Percentiles rank a stretch among this genome's conserved stretches.
Conservation (phyloP, 768 basidiomycete genomes). For the Suillus weaverae region DNA sequence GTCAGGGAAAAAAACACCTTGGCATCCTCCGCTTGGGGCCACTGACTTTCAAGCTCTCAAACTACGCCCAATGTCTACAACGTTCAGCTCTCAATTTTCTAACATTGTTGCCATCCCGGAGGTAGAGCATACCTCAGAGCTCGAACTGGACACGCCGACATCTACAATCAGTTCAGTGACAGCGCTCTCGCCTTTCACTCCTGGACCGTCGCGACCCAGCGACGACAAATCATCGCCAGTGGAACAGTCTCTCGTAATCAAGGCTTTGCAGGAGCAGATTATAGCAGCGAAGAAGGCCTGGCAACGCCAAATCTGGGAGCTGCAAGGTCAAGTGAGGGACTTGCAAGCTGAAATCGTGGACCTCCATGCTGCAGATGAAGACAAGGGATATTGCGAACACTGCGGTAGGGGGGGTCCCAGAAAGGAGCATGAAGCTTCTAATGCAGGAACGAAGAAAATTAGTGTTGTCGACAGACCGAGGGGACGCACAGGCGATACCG, state of each 20-base stretch:
- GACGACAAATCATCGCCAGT: slow-evolving; percentile 35
- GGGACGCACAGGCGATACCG: slow-evolving; percentile 62
- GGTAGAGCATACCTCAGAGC: slow-evolving; percentile 33
- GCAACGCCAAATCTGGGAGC: slow-evolving; percentile 74
- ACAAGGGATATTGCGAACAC: slow-evolving; percentile 50
- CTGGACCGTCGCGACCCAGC: slow-evolving; percentile 34
- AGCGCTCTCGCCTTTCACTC: slow-evolving; percentile 49
- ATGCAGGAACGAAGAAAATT: slow-evolving; percentile 24
- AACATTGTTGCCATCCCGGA: slow-evolving; percentile 35
- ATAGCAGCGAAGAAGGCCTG: slow-evolving; percentile 57
- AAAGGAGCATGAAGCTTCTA: slow-evolving; percentile 13
- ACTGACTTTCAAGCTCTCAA: slow-evolving; percentile 65
- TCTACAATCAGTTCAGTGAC: slow-evolving; percentile 43
- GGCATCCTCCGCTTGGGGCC: slow-evolving; percentile 66
- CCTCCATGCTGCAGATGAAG: slow-evolving; percentile 41
- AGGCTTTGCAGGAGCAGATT: slow-evolving; percentile 62
- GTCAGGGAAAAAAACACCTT: slow-evolving; percentile 35
- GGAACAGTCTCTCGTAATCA: slow-evolving; percentile 48
- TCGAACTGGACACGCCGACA: slow-evolving; percentile 52
- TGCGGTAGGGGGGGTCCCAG: slow-evolving; percentile 55
- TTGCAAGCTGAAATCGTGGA: slow-evolving; percentile 69
- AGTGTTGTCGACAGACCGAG: slow-evolving; percentile 64
- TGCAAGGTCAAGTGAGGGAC: slow-evolving; percentile 72
- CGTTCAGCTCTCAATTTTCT: slow-evolving; percentile 71
- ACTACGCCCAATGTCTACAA: slow-evolving; percentile 72